Evolutionary conservation across 768 basidiomycete species (phyloP).

Genomic region (Rhizopogon vulgaris): DNA sequence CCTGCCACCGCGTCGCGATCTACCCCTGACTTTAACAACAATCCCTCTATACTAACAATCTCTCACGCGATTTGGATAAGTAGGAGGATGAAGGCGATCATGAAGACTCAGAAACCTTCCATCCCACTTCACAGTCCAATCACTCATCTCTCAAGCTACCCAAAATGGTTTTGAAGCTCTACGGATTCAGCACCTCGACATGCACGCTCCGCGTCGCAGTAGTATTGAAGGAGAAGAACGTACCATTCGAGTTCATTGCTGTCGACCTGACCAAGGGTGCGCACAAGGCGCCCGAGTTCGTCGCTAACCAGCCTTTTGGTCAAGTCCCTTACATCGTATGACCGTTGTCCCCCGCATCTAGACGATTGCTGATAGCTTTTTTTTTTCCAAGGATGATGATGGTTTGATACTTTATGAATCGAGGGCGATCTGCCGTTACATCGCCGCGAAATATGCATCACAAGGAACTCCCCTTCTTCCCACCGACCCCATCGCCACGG

Average conservation of each 20-base stretch:
- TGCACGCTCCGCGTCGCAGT: constrained; percentile 47
- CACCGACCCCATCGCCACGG: constrained; percentile 26
- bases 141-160: not conserved
- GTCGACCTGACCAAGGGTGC: constrained; percentile 36
- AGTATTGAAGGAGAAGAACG: constrained; percentile 46
- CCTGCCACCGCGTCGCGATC: too few relatives aligned
- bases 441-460: constrained; percentile 31
- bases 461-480: constrained; percentile 33
- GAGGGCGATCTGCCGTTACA: constrained; percentile 37
- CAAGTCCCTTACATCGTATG: constrained; percentile 34
- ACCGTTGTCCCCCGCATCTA: not conserved
- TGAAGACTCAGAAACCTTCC: not conserved
- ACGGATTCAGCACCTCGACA: constrained; percentile 27
- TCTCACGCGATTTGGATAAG: constrained; percentile 10
- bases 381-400: constrained; percentile 24
- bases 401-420: constrained; percentile 38
- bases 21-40: not conserved
- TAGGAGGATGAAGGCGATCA: not conserved
- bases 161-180: constrained; percentile 16
- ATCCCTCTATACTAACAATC: not conserved
- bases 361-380: not conserved
- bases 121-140: not conserved
- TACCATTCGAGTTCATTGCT: constrained; percentile 45
- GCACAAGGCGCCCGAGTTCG: constrained; percentile 42
- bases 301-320: constrained; percentile 51